A percentile compares a stretch with the other conserved stretches of the same genome.
phyloP scores from a whole-genome alignment of 331 rosid genomes.

The Acacia pycnantha region DNA sequence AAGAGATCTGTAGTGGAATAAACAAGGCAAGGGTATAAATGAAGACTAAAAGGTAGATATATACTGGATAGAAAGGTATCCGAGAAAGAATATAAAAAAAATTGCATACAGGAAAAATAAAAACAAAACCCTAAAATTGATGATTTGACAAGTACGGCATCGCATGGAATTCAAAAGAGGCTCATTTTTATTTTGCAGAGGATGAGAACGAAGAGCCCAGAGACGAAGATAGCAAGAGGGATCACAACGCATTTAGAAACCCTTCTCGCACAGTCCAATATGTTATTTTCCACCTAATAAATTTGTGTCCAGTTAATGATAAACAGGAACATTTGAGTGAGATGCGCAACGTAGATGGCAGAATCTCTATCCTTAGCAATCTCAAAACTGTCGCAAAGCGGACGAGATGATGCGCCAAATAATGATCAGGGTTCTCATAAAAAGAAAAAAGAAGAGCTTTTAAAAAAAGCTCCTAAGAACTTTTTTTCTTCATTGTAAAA shows the following conservation, averaged over 20 bases:
- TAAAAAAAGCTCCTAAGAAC: too few relatives aligned
- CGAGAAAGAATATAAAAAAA: background rate
- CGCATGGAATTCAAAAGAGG: background rate
- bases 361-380: too few relatives aligned
- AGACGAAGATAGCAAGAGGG: background rate
- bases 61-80: background rate
- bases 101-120: background rate
- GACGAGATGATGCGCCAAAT: too few relatives aligned
- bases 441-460: too few relatives aligned
- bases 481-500: too few relatives aligned
- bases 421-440: too few relatives aligned
- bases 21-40: background rate
- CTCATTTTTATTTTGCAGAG: background rate
- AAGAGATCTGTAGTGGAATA: background rate
- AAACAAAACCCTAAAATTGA: constrained; percentile 2
- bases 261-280: background rate
- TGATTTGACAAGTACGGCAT: background rate
- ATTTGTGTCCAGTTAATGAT: background rate
- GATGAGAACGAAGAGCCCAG: background rate
- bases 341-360: background rate
- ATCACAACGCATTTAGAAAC: background rate
- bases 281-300: background rate
- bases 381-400: too few relatives aligned
- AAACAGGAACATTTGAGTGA: background rate
- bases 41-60: background rate